These are phyloP conservation scores for Leccinum subtestaceum DNA, from an alignment of 768 basidiomycete genomes.

Conservation along the genomic window DNA sequence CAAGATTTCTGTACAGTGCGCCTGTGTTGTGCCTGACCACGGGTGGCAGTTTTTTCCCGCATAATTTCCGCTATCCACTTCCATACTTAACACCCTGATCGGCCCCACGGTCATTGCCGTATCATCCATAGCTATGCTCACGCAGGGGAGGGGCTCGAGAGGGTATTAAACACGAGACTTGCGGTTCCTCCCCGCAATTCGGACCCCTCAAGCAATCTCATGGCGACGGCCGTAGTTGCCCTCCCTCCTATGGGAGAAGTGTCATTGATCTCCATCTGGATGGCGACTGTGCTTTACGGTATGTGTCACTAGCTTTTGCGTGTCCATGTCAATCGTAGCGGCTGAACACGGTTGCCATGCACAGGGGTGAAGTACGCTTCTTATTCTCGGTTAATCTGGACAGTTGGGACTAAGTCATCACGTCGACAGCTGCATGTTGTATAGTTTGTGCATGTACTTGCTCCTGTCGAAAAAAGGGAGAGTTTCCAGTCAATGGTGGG, in stretches of 20 bases:
- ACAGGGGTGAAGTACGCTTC: constrained; percentile 14
- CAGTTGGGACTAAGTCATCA: neutral
- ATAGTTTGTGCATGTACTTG: constrained; percentile 14
- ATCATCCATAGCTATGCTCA: neutral
- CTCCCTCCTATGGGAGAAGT: constrained; percentile 14
- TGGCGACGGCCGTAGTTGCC: neutral
- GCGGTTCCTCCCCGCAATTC: neutral
- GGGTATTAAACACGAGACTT: constrained; percentile 2
- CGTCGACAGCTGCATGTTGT: constrained; percentile 12
- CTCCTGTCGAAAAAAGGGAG: constrained; percentile 2
- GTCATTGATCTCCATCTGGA: constrained; percentile 17
- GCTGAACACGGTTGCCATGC: neutral
- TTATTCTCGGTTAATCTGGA: neutral
- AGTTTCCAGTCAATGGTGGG: constrained; percentile 5
- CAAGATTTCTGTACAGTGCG: neutral
- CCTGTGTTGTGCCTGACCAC: constrained; percentile 3
- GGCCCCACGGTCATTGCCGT: neutral
- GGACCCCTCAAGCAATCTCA: neutral
- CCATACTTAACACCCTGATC: neutral
- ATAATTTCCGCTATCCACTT: constrained; percentile 1
- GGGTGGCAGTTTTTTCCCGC: neutral
- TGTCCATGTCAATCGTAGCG: neutral
- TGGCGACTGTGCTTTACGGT: constrained; percentile 20
- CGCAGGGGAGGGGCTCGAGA: neutral
- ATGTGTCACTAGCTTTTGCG: neutral